Conservation (phyloP, 2,329 filamentous ascomycete species). For the Ophiostoma fasciatum region DNA sequence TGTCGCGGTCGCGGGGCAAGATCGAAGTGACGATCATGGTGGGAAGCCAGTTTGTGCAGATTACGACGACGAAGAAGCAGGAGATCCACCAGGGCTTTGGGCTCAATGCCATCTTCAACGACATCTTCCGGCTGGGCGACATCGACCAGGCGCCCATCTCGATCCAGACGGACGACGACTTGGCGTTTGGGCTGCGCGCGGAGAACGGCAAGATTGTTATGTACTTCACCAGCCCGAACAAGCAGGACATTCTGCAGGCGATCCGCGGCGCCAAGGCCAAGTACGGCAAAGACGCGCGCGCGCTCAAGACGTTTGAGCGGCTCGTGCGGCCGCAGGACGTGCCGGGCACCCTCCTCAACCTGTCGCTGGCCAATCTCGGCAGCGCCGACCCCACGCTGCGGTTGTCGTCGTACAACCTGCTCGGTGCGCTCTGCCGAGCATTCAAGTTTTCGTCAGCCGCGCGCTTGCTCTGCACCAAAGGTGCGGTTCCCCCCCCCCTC, state of each 20-base stretch:
- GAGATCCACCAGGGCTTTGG: conserved; percentile 49
- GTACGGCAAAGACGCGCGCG: conserved; percentile 46
- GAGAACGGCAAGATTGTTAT: conserved; percentile 58
- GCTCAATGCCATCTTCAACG: conserved; percentile 50
- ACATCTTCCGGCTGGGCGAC: conserved; percentile 53
- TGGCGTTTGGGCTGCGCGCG: conserved; percentile 50
- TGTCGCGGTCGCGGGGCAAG: conserved; percentile 56
- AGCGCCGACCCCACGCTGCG: conserved; percentile 45
- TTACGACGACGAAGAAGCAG: conserved; percentile 54
- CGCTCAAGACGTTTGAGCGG: conserved; percentile 46
- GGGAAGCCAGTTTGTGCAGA: conserved; percentile 54
- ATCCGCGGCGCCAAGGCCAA: conserved; percentile 50
- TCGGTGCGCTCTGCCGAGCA: conserved; percentile 50
- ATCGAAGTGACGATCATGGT: conserved; percentile 56
- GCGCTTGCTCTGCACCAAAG: conserved; percentile 46
- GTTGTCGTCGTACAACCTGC: conserved; percentile 50
- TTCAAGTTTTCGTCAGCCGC: conserved; percentile 52
- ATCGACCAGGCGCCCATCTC: conserved; percentile 52
- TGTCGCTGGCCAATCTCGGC: conserved; percentile 51
- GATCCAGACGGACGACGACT: conserved; percentile 50
- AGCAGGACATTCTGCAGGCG: conserved; percentile 46
- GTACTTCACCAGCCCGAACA: conserved; percentile 55
- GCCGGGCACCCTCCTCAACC: conserved; percentile 52
- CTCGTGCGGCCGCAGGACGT: conserved; percentile 57
- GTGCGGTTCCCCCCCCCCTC: conserved; percentile 19